Evolutionary conservation across 768 basidiomycete genomes (phyloP).

Genomic region (Podaxis carcinomalis): DNA sequence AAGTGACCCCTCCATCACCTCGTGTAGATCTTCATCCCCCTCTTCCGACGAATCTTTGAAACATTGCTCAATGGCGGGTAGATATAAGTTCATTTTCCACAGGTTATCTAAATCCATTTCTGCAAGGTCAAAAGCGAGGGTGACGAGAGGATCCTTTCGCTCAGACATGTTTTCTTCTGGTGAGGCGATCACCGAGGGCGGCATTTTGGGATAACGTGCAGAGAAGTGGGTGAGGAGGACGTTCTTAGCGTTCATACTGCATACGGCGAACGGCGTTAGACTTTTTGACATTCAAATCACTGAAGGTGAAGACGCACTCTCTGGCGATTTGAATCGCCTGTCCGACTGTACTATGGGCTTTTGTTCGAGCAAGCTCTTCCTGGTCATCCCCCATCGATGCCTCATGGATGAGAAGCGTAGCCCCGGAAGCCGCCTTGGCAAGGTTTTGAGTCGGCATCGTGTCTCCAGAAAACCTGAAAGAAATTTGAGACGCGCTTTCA

Average conservation of each 20-base stretch:
- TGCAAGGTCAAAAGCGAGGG: conserved; percentile 79
- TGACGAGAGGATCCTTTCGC: conserved; percentile 41
- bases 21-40: conserved; percentile 34
- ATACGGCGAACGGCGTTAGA: neutral
- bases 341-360: conserved; percentile 87
- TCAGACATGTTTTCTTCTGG: conserved; percentile 13
- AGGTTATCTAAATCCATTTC: conserved; percentile 70
- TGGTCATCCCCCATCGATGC: conserved; percentile 90
- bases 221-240: conserved; percentile 96
- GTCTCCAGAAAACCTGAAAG: conserved; percentile 82
- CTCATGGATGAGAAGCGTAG: conserved; percentile 90
- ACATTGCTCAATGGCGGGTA: conserved; percentile 63
- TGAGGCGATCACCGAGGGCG: conserved; percentile 38
- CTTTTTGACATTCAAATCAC: neutral
- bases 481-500: neutral
- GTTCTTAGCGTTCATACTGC: conserved; percentile 80
- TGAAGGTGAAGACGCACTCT: conserved; percentile 40
- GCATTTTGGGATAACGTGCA: conserved; percentile 87
- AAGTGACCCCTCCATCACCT: conserved; percentile 17
- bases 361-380: conserved; percentile 61
- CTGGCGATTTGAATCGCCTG: conserved; percentile 80
- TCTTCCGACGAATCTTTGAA: conserved; percentile 52
- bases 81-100: conserved; percentile 82
- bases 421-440: conserved; percentile 54
- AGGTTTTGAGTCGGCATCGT: conserved; percentile 74